phyloP scores from a whole-genome alignment of 495 filamentous ascomycete genomes.

The Annulohypoxylon stygium region DNA sequence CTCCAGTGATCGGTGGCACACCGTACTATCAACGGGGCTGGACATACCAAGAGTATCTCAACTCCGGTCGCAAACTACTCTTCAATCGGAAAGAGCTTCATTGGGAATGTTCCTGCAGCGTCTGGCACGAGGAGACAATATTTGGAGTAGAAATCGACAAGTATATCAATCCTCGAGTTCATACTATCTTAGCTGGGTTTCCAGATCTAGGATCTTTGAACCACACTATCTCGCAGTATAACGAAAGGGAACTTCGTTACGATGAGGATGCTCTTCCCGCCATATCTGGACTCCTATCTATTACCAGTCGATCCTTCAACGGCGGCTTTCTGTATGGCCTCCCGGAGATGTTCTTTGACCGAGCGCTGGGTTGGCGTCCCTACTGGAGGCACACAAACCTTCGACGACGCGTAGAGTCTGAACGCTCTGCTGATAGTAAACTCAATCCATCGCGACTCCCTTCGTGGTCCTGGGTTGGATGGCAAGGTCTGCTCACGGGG shows the following conservation, averaged over 20 bases:
- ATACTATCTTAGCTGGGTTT: constrained; percentile 1
- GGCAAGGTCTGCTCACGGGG: constrained; percentile 31
- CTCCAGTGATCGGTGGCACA: neutral
- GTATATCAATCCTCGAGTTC: constrained; percentile 13
- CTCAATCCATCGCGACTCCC: constrained; percentile 29
- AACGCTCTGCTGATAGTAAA: neutral
- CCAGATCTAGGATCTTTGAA: constrained; percentile 6
- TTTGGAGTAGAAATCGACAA: constrained; percentile 11
- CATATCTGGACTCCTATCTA: constrained; percentile 35
- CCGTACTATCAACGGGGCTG: constrained; percentile 42
- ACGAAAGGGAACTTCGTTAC: constrained; percentile 29
- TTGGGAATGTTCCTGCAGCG: constrained; percentile 45
- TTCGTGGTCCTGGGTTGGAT: constrained; percentile 51
- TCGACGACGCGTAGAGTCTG: constrained; percentile 10
- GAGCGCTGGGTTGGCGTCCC: constrained; percentile 32
- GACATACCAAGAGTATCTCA: constrained; percentile 51
- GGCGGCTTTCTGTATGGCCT: constrained; percentile 45
- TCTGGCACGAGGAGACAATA: constrained; percentile 40
- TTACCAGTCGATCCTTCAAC: constrained; percentile 32
- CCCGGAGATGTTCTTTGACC: constrained; percentile 45
- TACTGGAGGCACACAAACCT: neutral
- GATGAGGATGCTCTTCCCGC: constrained; percentile 44
- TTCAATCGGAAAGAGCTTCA: constrained; percentile 40
- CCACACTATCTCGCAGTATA: constrained; percentile 27
- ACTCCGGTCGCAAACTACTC: constrained; percentile 42